Evolutionary conservation across 345 rosid species (phyloP).

Genomic region (Rhodomyrtus tomentosa): DNA sequence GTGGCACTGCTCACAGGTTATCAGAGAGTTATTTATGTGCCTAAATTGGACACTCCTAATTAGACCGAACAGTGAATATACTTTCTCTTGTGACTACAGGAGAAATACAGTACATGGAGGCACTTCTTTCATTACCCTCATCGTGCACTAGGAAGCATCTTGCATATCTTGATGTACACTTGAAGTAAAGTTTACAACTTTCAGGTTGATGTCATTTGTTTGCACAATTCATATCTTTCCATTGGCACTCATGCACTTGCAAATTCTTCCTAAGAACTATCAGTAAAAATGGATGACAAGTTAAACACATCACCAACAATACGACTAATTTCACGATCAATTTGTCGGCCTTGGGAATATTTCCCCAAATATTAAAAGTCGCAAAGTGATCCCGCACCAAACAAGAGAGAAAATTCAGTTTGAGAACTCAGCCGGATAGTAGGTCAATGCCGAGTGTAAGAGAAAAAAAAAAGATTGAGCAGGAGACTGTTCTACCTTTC

Average conservation of each 20-base stretch:
- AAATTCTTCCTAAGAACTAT: background rate
- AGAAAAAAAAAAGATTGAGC: background rate
- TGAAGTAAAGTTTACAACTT: background rate
- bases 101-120: background rate
- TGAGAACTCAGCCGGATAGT: background rate
- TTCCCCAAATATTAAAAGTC: background rate
- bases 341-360: background rate
- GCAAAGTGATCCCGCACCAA: background rate
- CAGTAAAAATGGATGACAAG: background rate
- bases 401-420: background rate
- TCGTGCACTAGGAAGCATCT: background rate
- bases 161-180: background rate
- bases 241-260: background rate
- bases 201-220: background rate
- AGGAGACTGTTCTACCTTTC: slow-evolving; percentile 30
- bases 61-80: background rate
- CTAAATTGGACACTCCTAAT: background rate
- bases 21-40: background rate
- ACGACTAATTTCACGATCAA: background rate
- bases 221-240: background rate
- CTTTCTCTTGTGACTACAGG: background rate
- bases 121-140: background rate
- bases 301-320: background rate
- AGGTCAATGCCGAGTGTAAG: background rate
- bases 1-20: background rate